phyloP scores from a whole-genome alignment of 23 red algal species.

The Gracilaria domingensis region DNA sequence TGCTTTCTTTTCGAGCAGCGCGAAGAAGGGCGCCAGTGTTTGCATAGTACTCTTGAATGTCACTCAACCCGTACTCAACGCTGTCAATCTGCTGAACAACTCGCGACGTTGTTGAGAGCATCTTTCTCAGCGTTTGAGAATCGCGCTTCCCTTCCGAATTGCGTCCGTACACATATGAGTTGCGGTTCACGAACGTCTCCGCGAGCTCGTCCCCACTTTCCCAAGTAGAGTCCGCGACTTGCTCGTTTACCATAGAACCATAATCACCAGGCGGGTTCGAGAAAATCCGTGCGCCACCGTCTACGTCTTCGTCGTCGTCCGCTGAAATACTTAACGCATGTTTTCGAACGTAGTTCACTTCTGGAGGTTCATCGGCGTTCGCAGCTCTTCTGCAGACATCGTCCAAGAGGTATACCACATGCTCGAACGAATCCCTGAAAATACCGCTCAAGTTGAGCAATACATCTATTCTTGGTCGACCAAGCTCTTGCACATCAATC shows the following conservation, averaged over 20 bases:
- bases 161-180: conserved; percentile 68
- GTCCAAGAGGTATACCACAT: conserved; percentile 74
- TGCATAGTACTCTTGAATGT: conserved; percentile 85
- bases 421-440: conserved; percentile 77
- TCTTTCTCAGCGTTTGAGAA: conserved; percentile 1
- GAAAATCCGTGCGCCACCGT: conserved; percentile 60
- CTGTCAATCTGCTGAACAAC: conserved; percentile 81
- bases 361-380: conserved; percentile 43
- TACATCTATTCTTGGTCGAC: conserved; percentile 70
- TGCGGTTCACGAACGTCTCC: conserved; percentile 60
- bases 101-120: conserved; percentile 58
- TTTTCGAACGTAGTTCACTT: conserved; percentile 55
- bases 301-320: conserved; percentile 38
- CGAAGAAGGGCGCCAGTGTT: conserved; percentile 77
- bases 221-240: conserved; percentile 66
- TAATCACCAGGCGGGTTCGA: conserved; percentile 71
- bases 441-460: conserved; percentile 74
- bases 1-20: conserved; percentile 59
- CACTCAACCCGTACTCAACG: conserved; percentile 78
- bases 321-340: conserved; percentile 19
- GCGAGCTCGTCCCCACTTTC: conserved; percentile 71
- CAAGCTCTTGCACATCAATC: conserved; percentile 33
- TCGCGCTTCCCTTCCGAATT: conserved; percentile 11
- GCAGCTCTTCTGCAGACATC: conserved; percentile 76
- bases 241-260: conserved; percentile 75